Base-by-base conservation (phyloP, 2,329 filamentous ascomycete genomes). In the Coniochaeta sp. region DNA sequence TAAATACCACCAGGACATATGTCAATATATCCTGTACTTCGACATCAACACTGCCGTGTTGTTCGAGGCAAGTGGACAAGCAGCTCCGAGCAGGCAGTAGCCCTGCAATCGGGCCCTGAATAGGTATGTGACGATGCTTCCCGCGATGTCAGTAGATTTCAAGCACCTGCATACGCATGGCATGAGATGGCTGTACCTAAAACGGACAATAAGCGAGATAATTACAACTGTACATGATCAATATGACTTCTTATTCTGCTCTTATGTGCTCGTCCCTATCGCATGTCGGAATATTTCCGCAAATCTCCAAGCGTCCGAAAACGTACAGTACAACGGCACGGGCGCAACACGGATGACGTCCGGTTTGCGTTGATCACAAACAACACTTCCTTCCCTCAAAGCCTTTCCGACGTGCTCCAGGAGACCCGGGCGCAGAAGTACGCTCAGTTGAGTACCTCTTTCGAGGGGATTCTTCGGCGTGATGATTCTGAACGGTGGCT, bases 291-390 rank as follows among this genome's bases (percentile, higher is more conserved):
- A 64, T 22, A 64, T 61, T 62, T 68, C 59, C 12, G 72, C 65
- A 59, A 70, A 73, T 26, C 58, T 62, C 65, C 66, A 73, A 6
- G 89, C 84, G 64, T 96, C 92, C 62, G 80, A 79, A 70, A 90
- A 96, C 0, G 83, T 85, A 68, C 93, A 93, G 74, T 96, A 96
- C 65, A 96, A 72, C 9, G 92, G 91, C 47, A 89, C 88, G 1
- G 93, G 92, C 1, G 92, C 91, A 1, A 96, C 86, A 1, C 92
- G 80, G 58, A 96, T 87, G 17, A 96, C 92, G 70, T 93, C 87
- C 1, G 93, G 92, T 72, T 90, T 90, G 62, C 92, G 80, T 79
- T 95, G 89, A 70, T 96, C 92, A 40, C 90, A 86, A 1, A 96
- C 82, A 2, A 95, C 86, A 1, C 88, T 89, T 1, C 83, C 81